Conservation (phyloP, 2,329 filamentous ascomycete species). For the Colletotrichum magnum region DNA sequence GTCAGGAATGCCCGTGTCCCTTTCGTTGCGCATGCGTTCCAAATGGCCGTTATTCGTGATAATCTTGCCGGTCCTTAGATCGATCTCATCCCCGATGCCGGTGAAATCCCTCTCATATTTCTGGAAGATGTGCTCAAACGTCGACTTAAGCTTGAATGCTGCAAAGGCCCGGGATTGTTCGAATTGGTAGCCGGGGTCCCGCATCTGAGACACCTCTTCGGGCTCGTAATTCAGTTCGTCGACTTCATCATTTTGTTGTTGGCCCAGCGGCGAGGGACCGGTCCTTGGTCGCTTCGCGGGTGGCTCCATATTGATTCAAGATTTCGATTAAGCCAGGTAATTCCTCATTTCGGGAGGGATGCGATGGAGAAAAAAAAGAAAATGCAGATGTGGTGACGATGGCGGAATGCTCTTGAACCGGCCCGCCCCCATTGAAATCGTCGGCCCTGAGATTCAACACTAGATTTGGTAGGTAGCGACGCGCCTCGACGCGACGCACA, state of each 20-base stretch:
- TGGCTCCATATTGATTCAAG: slow-evolving; percentile 65
- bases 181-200: slow-evolving; percentile 70
- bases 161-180: slow-evolving; percentile 75
- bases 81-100: slow-evolving; percentile 89
- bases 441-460: slow-evolving; percentile 8
- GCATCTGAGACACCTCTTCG: slow-evolving; percentile 61
- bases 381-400: neutral
- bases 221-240: slow-evolving; percentile 65
- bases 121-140: slow-evolving; percentile 89
- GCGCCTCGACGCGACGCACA: slow-evolving; percentile 22
- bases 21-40: slow-evolving; percentile 70
- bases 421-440: neutral
- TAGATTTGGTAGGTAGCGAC: neutral
- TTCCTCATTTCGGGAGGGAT: neutral
- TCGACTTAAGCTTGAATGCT: slow-evolving; percentile 81
- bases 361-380: neutral
- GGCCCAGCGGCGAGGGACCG: slow-evolving; percentile 54
- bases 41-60: slow-evolving; percentile 95
- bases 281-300: slow-evolving; percentile 73
- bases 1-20: slow-evolving; percentile 55
- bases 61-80: slow-evolving; percentile 84
- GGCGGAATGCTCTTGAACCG: neutral
- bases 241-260: slow-evolving; percentile 54
- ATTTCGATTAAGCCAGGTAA: neutral
- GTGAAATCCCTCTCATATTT: slow-evolving; percentile 90